Evolutionary conservation across 192 early-diverging fungal species (phyloP).

Genomic region (Coemansia sp.): DNA sequence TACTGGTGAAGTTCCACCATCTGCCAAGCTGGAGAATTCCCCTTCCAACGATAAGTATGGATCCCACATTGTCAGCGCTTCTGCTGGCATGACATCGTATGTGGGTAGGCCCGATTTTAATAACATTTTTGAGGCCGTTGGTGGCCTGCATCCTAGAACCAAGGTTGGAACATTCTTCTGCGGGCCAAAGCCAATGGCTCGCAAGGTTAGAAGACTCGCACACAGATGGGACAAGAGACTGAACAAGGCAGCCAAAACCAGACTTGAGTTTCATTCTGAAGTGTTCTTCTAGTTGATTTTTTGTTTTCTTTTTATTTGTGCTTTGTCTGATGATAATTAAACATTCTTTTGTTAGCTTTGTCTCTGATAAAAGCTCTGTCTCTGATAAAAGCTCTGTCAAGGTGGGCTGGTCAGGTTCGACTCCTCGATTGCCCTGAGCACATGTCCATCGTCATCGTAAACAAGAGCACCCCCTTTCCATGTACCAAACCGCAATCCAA

Average conservation of each 20-base stretch:
- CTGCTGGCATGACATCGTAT: constrained; percentile 66
- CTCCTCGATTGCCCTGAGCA: constrained; percentile 59
- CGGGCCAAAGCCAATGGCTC: constrained; percentile 71
- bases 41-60: constrained; percentile 55
- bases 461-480: constrained; percentile 83
- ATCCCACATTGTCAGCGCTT: constrained; percentile 61
- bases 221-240: constrained; percentile 38
- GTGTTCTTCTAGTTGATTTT: constrained; percentile 12
- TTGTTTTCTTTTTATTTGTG: neutral
- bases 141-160: constrained; percentile 57
- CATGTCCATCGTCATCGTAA: constrained; percentile 79
- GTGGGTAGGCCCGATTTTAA: constrained; percentile 79
- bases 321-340: neutral
- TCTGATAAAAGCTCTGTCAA: constrained; percentile 1
- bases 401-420: constrained; percentile 40
- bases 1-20: constrained; percentile 63
- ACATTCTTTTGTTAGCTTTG: neutral
- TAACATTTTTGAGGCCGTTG: constrained; percentile 64
- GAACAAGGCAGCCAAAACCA: constrained; percentile 18
- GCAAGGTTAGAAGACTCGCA: constrained; percentile 55
- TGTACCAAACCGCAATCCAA: constrained; percentile 68
- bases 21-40: constrained; percentile 42
- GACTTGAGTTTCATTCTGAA: constrained; percentile 29
- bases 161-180: constrained; percentile 86
- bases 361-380: too few relatives aligned